Conservation (phyloP, 1,284 basidiomycete genomes). For the Coniferiporia weirii region DNA sequence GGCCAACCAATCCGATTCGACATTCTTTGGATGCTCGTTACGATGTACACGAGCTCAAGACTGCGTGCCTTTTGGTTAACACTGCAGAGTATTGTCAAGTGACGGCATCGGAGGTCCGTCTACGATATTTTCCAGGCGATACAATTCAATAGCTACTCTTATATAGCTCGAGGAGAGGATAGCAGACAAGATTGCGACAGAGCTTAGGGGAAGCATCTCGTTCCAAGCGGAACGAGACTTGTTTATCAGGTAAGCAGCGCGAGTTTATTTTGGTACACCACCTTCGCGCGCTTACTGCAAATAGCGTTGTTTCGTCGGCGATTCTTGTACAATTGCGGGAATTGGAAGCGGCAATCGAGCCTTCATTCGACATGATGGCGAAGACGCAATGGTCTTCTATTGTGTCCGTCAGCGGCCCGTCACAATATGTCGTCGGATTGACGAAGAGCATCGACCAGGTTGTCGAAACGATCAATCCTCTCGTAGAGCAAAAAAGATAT, state of each 20-base stretch:
- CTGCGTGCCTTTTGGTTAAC: slow-evolving; percentile 85
- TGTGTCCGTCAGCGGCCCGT: slow-evolving; percentile 82
- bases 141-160: not conserved
- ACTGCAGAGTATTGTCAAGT: slow-evolving; percentile 97
- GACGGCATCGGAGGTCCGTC: slow-evolving; percentile 75
- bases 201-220: slow-evolving; percentile 73
- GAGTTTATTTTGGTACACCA: not conserved
- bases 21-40: slow-evolving; percentile 74
- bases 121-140: not conserved
- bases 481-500: slow-evolving; percentile 91
- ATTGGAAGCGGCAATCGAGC: slow-evolving; percentile 76
- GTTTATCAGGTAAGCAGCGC: slow-evolving; percentile 66
- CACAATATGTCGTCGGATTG: slow-evolving; percentile 74
- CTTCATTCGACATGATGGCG: slow-evolving; percentile 67
- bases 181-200: slow-evolving; percentile 72
- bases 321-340: slow-evolving; percentile 77
- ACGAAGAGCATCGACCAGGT: slow-evolving; percentile 60
- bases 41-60: slow-evolving; percentile 70
- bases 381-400: slow-evolving; percentile 73
- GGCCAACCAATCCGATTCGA: slow-evolving; percentile 42
- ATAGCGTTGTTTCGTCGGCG: slow-evolving; percentile 75
- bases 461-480: slow-evolving; percentile 58
- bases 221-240: slow-evolving; percentile 84
- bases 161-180: slow-evolving; percentile 87
- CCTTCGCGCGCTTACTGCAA: slow-evolving; percentile 12